Evolutionary conservation across 495 filamentous ascomycete species (phyloP).

Genomic region (Podospora bellae-mahoneyi): DNA sequence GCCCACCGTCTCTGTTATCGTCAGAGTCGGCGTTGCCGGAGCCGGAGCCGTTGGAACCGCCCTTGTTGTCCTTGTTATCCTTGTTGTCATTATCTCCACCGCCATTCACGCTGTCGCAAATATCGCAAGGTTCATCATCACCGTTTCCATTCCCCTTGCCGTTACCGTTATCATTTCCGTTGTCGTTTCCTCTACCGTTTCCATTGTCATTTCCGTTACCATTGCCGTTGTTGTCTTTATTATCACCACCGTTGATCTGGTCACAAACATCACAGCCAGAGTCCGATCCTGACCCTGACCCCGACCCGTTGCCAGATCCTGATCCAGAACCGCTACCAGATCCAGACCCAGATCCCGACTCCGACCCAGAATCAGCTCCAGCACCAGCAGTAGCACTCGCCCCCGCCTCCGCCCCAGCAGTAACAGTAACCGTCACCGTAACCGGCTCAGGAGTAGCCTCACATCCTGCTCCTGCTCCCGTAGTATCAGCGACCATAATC

Average conservation of each 20-base stretch:
- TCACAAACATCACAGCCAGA: conserved; percentile 1
- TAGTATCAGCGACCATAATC: conserved; percentile 6
- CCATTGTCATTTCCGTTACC: conserved; percentile 2
- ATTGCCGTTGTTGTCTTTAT: background rate
- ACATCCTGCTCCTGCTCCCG: background rate
- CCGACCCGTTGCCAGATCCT: conserved; percentile 1
- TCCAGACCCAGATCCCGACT: background rate
- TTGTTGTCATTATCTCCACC: background rate
- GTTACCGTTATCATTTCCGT: background rate
- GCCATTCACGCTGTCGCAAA: background rate
- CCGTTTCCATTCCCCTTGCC: background rate
- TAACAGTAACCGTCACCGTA: conserved; percentile 6
- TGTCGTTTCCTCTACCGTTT: conserved; percentile 10
- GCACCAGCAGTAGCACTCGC: background rate
- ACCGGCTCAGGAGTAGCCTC: conserved; percentile 3
- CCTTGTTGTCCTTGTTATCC: conserved; percentile 1
- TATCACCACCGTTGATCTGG: background rate
- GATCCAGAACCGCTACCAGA: conserved; percentile 5
- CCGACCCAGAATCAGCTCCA: background rate
- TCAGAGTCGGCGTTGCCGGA: background rate
- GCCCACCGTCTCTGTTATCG: background rate
- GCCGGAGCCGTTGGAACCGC: conserved; percentile 7
- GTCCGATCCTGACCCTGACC: background rate
- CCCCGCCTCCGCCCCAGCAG: background rate
- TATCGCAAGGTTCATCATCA: background rate